Conservation (phyloP, 2,329 filamentous ascomycete species). For the Claviceps capensis region DNA sequence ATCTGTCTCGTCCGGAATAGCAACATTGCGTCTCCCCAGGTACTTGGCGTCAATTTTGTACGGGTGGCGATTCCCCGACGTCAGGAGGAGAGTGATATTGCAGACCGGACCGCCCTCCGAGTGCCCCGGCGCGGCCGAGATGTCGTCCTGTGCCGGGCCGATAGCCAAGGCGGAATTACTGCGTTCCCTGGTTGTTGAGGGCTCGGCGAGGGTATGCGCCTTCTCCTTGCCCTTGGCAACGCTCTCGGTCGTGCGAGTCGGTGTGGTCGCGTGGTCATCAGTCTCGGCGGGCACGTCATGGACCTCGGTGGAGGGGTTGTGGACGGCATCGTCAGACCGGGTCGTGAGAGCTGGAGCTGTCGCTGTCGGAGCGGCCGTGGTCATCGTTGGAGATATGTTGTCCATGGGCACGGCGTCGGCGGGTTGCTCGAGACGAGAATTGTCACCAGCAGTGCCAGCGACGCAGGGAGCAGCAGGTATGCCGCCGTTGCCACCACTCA, state of each 20-base stretch:
- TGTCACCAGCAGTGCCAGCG: conserved; percentile 10
- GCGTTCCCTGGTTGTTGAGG: conserved; percentile 17
- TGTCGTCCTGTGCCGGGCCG: conserved; percentile 29
- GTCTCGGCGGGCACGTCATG: conserved; percentile 5
- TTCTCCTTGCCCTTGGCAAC: conserved; percentile 23
- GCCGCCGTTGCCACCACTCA: conserved; percentile 16
- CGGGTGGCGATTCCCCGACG: conserved; percentile 69
- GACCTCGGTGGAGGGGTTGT: conserved; percentile 7
- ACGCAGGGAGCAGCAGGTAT: background rate
- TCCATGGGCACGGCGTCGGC: conserved; percentile 25
- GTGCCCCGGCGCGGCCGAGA: conserved; percentile 18
- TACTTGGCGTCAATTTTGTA: conserved; percentile 86
- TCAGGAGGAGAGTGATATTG: conserved; percentile 71
- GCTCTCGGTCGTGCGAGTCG: background rate
- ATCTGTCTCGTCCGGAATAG: conserved; percentile 51
- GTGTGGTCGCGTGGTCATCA: conserved; percentile 3
- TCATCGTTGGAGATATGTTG: conserved; percentile 15
- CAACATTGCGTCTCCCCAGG: conserved; percentile 65
- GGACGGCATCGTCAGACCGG: conserved; percentile 7
- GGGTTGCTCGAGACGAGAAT: conserved; percentile 20
- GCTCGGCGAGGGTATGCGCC: conserved; percentile 9
- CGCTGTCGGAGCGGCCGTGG: conserved; percentile 6
- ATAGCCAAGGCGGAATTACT: conserved; percentile 27
- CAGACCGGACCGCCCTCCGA: conserved; percentile 33
- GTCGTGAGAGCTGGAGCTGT: conserved; percentile 8